A percentile compares a stretch with the other conserved stretches of the same genome.
Evolutionary conservation across 2,329 filamentous ascomycete species (phyloP).

Genomic region (Aspergillus sp.): DNA sequence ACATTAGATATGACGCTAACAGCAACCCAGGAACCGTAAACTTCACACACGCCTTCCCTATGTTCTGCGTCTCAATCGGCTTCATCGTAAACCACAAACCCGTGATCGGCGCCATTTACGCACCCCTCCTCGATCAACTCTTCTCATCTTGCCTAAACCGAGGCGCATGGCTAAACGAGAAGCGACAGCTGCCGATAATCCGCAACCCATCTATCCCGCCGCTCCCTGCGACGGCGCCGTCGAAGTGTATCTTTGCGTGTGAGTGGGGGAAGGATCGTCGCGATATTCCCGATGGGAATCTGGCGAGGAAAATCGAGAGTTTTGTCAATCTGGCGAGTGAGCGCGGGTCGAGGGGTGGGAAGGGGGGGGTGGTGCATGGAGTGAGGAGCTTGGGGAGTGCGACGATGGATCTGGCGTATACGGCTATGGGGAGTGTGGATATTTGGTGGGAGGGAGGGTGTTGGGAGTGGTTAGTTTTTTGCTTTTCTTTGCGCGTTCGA

Average conservation of each 20-base stretch:
- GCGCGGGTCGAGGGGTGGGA: conserved; percentile 59
- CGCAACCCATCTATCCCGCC: conserved; percentile 60
- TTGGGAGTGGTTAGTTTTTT: conserved; percentile 67
- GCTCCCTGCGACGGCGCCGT: conserved; percentile 63
- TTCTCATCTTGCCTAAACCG: conserved; percentile 67
- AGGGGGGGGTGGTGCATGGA: conserved; percentile 77
- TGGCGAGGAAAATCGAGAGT: conserved; percentile 70
- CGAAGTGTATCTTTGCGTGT: conserved; percentile 69
- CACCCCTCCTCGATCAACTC: conserved; percentile 67
- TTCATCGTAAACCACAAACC: conserved; percentile 62
- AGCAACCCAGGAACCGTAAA: conserved; percentile 64
- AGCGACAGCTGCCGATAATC: conserved; percentile 62
- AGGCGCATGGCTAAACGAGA: conserved; percentile 70
- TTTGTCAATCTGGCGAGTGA: conserved; percentile 75
- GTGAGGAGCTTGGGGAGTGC: conserved; percentile 71
- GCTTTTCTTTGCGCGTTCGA: not conserved
- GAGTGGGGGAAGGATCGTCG: conserved; percentile 79
- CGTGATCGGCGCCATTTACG: conserved; percentile 69
- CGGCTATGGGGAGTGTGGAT: conserved; percentile 72
- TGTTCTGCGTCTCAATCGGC: conserved; percentile 78
- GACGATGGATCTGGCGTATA: conserved; percentile 72
- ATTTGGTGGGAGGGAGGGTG: conserved; percentile 83
- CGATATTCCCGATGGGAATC: conserved; percentile 65
- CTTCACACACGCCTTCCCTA: conserved; percentile 76
- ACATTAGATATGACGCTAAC: not conserved